Evolutionary conservation across 331 rosid genomes (phyloP).

Genomic region (Telfairia occidentalis): DNA sequence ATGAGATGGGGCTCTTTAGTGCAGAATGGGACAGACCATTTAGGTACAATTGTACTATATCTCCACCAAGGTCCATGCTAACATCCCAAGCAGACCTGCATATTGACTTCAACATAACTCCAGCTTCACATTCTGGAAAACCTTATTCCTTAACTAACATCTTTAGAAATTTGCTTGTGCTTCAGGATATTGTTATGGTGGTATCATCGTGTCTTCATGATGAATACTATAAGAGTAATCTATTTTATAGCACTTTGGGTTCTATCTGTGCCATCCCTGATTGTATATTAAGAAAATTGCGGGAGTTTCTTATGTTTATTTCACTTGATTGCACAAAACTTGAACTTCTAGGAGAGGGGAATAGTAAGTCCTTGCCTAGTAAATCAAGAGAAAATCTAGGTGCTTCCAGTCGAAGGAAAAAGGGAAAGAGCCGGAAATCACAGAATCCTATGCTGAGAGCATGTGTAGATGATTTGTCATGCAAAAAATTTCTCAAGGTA

Average conservation of each 20-base stretch:
- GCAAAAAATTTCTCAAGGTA: constrained; percentile 44
- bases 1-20: constrained; percentile 60
- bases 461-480: constrained; percentile 22
- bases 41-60: constrained; percentile 29
- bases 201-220: constrained; percentile 29
- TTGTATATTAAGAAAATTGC: constrained; percentile 66
- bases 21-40: constrained; percentile 29
- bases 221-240: constrained; percentile 46
- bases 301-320: constrained; percentile 80
- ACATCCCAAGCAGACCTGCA: constrained; percentile 34
- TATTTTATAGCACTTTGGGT: constrained; percentile 71
- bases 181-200: constrained; percentile 53
- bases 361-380: constrained; percentile 37
- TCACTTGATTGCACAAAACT: constrained; percentile 84
- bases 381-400: constrained; percentile 59
- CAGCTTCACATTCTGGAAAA: constrained; percentile 40
- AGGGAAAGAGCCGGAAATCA: constrained; percentile 60
- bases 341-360: constrained; percentile 64
- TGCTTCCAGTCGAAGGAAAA: constrained; percentile 57
- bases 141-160: constrained; percentile 43
- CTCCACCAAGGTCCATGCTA: constrained; percentile 29
- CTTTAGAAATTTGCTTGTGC: constrained; percentile 54
- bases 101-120: constrained; percentile 44
- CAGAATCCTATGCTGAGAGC: constrained; percentile 36
- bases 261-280: constrained; percentile 79